phyloP scores from a whole-genome alignment of 164 flowering plant genomes.

The Paratinospora sagittata region DNA sequence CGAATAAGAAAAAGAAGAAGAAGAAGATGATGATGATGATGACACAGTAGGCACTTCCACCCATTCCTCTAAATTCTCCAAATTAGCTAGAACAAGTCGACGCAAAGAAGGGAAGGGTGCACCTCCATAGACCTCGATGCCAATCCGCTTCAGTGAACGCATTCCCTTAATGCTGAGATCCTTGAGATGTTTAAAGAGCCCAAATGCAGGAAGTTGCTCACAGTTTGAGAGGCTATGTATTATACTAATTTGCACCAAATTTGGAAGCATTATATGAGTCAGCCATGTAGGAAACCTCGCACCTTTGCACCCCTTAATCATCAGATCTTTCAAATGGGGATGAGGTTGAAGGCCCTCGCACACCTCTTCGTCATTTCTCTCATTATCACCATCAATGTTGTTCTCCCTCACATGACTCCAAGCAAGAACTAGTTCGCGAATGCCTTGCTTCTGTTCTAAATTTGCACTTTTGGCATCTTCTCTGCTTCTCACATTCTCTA shows the following conservation, averaged over 20 bases:
- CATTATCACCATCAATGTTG: no score
- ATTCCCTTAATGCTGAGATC: neutral
- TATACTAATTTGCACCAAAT: no score
- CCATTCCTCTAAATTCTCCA: neutral
- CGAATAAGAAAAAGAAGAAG: no score
- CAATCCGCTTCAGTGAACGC: slow-evolving; percentile 3
- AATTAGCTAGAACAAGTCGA: no score
- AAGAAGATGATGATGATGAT: no score
- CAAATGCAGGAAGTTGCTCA: slow-evolving; percentile 6
- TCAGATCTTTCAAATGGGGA: neutral
- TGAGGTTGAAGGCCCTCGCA: slow-evolving; percentile 10
- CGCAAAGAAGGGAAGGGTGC: neutral
- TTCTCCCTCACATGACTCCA: neutral
- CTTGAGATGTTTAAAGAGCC: neutral
- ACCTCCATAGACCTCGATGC: neutral
- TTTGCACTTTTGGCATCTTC: neutral
- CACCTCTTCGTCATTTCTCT: neutral
- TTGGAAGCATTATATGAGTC: neutral
- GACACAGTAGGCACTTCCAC: neutral
- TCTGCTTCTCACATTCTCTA: neutral
- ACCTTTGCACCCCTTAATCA: neutral
- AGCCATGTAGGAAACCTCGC: slow-evolving; percentile 5
- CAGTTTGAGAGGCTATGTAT: no score
- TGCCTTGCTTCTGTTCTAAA: neutral
- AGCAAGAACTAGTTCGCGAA: neutral